Evolutionary conservation across 352 stramenopile species (phyloP).

Genomic region (Albugo laibachii): DNA sequence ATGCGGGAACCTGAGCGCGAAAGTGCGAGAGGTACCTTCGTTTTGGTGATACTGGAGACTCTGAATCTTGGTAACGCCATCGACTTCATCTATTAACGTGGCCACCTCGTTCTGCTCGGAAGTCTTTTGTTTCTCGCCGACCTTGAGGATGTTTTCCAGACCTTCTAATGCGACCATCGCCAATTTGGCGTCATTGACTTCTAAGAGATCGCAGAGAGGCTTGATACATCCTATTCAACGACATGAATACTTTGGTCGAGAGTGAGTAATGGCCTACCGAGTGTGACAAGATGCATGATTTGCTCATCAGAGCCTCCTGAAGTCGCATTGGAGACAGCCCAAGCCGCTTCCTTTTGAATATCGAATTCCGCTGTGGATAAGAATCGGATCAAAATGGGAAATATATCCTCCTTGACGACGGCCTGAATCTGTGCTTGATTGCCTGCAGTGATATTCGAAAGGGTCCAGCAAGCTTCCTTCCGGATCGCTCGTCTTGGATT

Average conservation of each 20-base stretch:
- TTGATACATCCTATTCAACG: slow-evolving; percentile 78
- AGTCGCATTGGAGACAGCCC: slow-evolving; percentile 68
- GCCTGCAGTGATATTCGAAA: slow-evolving; percentile 98
- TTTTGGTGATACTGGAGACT: slow-evolving; percentile 95
- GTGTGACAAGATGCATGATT: slow-evolving; percentile 92
- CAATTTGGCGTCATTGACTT: slow-evolving; percentile 94
- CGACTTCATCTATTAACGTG: slow-evolving; percentile 89
- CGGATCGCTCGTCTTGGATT: slow-evolving; percentile 95
- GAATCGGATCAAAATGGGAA: slow-evolving; percentile 92
- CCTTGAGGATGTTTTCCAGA: slow-evolving; percentile 97
- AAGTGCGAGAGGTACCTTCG: slow-evolving; percentile 78
- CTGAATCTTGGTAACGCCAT: slow-evolving; percentile 96
- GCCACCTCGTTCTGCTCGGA: slow-evolving; percentile 87
- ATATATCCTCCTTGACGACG: slow-evolving; percentile 95
- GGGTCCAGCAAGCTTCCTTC: slow-evolving; percentile 99
- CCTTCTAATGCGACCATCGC: slow-evolving; percentile 96
- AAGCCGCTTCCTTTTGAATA: slow-evolving; percentile 74
- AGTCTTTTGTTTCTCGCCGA: slow-evolving; percentile 51
- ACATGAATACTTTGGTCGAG: neutral
- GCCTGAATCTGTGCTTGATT: slow-evolving; percentile 98
- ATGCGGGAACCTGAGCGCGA: slow-evolving; percentile 17
- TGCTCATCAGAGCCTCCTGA: slow-evolving; percentile 85
- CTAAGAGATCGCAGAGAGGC: slow-evolving; percentile 93
- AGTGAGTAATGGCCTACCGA: slow-evolving; percentile 43
- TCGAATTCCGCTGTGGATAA: slow-evolving; percentile 95